A percentile compares a stretch with the other conserved stretches of the same genome.
Evolutionary conservation across 495 filamentous ascomycete species (phyloP).

Genomic region (Hypoxylon trugodes): DNA sequence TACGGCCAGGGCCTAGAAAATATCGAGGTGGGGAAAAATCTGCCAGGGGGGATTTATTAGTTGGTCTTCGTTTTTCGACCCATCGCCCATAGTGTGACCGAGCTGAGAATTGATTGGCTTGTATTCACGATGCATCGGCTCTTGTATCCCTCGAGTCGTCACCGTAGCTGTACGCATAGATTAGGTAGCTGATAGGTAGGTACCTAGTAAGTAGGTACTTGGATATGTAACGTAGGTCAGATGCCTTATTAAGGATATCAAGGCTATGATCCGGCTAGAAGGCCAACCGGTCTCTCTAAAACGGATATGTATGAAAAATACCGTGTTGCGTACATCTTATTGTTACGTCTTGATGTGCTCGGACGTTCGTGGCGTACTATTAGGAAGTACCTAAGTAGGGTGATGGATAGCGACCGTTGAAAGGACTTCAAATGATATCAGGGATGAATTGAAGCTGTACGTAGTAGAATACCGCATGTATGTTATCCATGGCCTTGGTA

Average conservation of each 20-base stretch:
- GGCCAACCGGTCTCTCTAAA: constrained; percentile 20
- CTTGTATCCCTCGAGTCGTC: constrained; percentile 22
- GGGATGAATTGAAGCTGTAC: constrained; percentile 13
- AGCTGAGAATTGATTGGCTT: constrained; percentile 16
- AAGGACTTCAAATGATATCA: no score
- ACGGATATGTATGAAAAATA: background rate
- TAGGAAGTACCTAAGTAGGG: no score
- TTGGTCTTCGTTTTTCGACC: constrained; percentile 17
- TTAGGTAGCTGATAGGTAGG: background rate
- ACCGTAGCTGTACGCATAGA: constrained; percentile 8
- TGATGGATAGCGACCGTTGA: background rate
- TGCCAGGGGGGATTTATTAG: constrained; percentile 19
- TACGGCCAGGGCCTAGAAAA: constrained; percentile 13
- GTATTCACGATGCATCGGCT: constrained; percentile 12
- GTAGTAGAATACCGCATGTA: constrained; percentile 13
- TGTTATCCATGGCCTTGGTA: constrained; percentile 11
- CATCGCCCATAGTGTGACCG: constrained; percentile 21
- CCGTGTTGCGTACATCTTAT: background rate
- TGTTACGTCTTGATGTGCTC: no score
- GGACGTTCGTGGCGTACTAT: no score
- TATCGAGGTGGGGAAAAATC: constrained; percentile 24
- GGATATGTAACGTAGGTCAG: constrained; percentile 25
- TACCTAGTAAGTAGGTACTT: no score
- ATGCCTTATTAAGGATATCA: constrained; percentile 23
- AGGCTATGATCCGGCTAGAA: constrained; percentile 10